Base-by-base conservation (phyloP, 257 asterid genomes). In the Salvia hispanica region DNA sequence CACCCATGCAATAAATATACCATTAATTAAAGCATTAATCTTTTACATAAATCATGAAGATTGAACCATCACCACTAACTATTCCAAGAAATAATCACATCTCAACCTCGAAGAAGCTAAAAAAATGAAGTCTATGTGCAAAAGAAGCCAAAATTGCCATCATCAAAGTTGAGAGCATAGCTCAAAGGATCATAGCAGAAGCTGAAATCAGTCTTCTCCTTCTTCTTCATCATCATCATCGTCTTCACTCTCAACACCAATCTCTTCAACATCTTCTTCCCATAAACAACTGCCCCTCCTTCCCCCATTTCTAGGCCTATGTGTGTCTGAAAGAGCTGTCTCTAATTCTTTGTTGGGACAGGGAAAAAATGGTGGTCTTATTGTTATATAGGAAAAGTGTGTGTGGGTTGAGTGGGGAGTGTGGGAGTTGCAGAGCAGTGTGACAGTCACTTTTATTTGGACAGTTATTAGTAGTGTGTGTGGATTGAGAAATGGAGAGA, bases 111-210 rank as follows among this genome's bases (percentile, higher is more conserved):
- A 25, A 25, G 21, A 18, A 18, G 1, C 21, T 1, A 18, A 18
- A 53, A 36, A 36, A 18, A 18, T 18, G 21, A 18, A 18, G 21
- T 18, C 39, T 58, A 70, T 6, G 75, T 52, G 66, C 76, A 72
- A 12, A 72, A 64, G 39, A 72, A 72, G 0, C 77, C 77, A 15
- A 72, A 72, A 64, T 72, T 44, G 6, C 77, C 77, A 37, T 72
- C 55, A 56, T 72, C 77, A 57, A 72, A 72, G 67, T 72, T 72
- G 77, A 72, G 77, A 47, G 77, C 72, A 64, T 72, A 72, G 62
- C 72, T 72, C 25, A 72, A 72, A 0, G 77, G 77, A 64, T 72
- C 77, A 64, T 72, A 72, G 55, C 77, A 72, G 67, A 64, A 72
- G 55, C 56, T 72, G 58, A 62, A 71, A 14, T 53, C 64, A 62